Percentiles rank a stretch among this genome's conserved stretches.
phyloP scores from a whole-genome alignment of 1,139 yeast genomes.

The Candida smagusa region DNA sequence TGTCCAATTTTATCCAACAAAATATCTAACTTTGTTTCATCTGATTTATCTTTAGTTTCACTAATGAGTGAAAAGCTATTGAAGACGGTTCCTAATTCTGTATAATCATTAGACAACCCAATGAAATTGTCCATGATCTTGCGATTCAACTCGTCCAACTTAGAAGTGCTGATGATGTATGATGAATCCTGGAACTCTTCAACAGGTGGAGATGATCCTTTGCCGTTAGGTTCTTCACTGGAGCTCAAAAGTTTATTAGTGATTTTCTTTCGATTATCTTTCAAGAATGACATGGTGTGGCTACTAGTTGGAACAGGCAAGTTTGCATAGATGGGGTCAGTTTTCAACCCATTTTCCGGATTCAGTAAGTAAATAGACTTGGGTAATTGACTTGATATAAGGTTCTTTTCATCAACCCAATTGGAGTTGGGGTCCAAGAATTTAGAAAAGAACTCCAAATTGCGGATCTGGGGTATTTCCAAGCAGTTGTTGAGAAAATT shows the following conservation, averaged over 20 bases:
- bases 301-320: constrained; percentile 59
- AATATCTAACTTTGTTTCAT: constrained; percentile 36
- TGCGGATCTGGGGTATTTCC: constrained; percentile 51
- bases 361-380: constrained; percentile 49
- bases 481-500: constrained; percentile 78
- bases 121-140: constrained; percentile 58
- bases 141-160: constrained; percentile 66
- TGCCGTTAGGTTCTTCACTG: constrained; percentile 1
- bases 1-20: constrained; percentile 71
- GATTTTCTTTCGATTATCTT: constrained; percentile 28
- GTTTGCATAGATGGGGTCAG: constrained; percentile 56
- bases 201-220: neutral
- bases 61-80: constrained; percentile 69
- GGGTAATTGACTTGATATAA: constrained; percentile 40
- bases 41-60: constrained; percentile 16
- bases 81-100: constrained; percentile 68
- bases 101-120: constrained; percentile 64
- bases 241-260: constrained; percentile 22
- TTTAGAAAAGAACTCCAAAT: constrained; percentile 63
- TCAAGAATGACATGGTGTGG: constrained; percentile 34
- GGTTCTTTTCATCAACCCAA: constrained; percentile 58
- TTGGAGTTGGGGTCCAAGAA: constrained; percentile 83
- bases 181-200: constrained; percentile 4
- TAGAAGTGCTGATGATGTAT: constrained; percentile 33
- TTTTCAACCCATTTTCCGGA: constrained; percentile 53